These are phyloP conservation scores for Cytospora paraplurivora DNA, from an alignment of 2,329 filamentous ascomycete species.

Conservation along the genomic window DNA sequence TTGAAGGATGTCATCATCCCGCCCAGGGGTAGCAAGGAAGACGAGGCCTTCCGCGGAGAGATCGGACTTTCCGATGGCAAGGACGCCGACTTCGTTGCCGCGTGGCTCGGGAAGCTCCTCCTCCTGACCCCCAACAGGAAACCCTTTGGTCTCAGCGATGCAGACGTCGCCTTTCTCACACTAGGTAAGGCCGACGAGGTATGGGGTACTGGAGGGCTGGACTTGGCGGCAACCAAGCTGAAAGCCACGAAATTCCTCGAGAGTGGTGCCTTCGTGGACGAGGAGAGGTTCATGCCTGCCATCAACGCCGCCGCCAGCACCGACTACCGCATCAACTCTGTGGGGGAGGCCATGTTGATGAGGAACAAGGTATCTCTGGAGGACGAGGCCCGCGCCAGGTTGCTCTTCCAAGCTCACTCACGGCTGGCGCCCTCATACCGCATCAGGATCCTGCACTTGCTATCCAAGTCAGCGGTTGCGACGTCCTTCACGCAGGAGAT, in stretches of 20 bases:
- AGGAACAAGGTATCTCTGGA: slow-evolving; percentile 76
- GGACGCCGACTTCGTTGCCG: slow-evolving; percentile 74
- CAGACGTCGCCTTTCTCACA: slow-evolving; percentile 70
- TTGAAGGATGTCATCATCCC: slow-evolving; percentile 73
- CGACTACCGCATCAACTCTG: slow-evolving; percentile 77
- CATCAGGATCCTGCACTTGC: slow-evolving; percentile 72
- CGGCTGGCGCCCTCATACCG: slow-evolving; percentile 72
- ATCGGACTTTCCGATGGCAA: slow-evolving; percentile 66
- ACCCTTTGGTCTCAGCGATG: slow-evolving; percentile 60
- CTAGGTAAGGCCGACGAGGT: slow-evolving; percentile 62
- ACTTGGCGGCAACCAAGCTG: slow-evolving; percentile 69
- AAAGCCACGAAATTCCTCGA: slow-evolving; percentile 72
- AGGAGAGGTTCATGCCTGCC: slow-evolving; percentile 81
- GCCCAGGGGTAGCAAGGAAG: slow-evolving; percentile 75
- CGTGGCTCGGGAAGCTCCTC: slow-evolving; percentile 76
- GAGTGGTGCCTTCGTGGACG: slow-evolving; percentile 82
- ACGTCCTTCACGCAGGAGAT: slow-evolving; percentile 68
- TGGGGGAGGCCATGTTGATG: slow-evolving; percentile 90
- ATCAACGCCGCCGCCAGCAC: slow-evolving; percentile 81
- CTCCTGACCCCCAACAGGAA: slow-evolving; percentile 45
- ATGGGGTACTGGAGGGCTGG: slow-evolving; percentile 65
- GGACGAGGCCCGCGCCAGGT: slow-evolving; percentile 60
- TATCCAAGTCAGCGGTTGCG: slow-evolving; percentile 75
- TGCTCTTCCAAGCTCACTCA: slow-evolving; percentile 74
- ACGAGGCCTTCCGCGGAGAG: slow-evolving; percentile 64